Evolutionary conservation across 345 rosid genomes (phyloP).

Genomic region (Pistacia atlantica): DNA sequence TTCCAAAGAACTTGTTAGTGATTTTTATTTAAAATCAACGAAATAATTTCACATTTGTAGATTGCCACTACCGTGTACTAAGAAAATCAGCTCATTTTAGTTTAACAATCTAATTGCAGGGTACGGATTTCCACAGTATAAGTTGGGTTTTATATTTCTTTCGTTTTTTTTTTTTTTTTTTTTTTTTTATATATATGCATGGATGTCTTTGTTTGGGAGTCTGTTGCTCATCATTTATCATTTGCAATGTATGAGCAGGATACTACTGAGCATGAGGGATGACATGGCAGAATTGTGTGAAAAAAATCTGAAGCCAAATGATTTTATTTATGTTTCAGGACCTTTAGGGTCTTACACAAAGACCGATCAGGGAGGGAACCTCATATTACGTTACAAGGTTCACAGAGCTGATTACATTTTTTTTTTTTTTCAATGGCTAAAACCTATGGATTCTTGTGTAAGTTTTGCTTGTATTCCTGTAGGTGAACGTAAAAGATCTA

Average conservation of each 20-base stretch:
- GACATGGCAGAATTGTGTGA: slow-evolving; percentile 49
- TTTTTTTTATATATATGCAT: neutral
- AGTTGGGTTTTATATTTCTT: too few species aligned
- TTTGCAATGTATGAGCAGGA: slow-evolving; percentile 38
- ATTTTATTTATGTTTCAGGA: slow-evolving; percentile 64
- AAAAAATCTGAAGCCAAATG: slow-evolving; percentile 58
- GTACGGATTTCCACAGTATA: too few species aligned
- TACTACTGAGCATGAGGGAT: slow-evolving; percentile 47
- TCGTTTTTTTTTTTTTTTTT: too few species aligned
- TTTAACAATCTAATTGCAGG: too few species aligned
- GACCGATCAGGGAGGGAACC: slow-evolving; percentile 28
- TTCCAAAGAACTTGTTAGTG: neutral
- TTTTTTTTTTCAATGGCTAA: neutral
- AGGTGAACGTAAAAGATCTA: slow-evolving; percentile 64
- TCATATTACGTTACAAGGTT: slow-evolving; percentile 44
- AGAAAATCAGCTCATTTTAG: too few species aligned
- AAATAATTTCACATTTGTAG: too few species aligned
- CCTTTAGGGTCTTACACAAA: slow-evolving; percentile 35
- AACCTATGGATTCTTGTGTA: neutral
- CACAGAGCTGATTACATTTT: neutral
- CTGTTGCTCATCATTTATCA: neutral
- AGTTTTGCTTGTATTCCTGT: slow-evolving; percentile 17
- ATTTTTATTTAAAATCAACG: too few species aligned
- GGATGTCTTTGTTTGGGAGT: neutral
- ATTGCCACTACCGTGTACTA: too few species aligned